Percentiles rank a stretch among this genome's conserved stretches.
Evolutionary conservation across 2,329 filamentous ascomycete genomes (phyloP).

Genomic region (Corynespora cassiicola): DNA sequence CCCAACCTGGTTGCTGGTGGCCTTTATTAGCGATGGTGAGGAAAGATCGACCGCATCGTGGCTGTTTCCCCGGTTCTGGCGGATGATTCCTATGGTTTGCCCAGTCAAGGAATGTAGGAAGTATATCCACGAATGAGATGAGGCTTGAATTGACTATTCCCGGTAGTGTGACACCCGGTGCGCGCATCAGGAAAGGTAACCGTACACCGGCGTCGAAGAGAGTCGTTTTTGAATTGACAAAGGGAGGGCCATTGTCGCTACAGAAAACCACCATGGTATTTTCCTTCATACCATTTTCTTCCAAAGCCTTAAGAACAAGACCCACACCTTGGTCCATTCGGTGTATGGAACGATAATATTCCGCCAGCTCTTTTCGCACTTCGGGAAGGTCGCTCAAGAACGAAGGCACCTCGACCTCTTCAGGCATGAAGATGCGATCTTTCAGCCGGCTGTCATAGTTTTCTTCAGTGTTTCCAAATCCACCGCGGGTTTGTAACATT

Average conservation of each 20-base stretch:
- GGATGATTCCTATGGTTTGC: too few relatives aligned
- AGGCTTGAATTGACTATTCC: slow-evolving; percentile 51
- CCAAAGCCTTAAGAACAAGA: slow-evolving; percentile 45
- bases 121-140: slow-evolving; percentile 55
- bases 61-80: too few relatives aligned
- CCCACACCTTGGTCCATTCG: slow-evolving; percentile 53
- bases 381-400: slow-evolving; percentile 52
- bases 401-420: slow-evolving; percentile 49
- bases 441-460: slow-evolving; percentile 20
- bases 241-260: slow-evolving; percentile 58
- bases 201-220: slow-evolving; percentile 57
- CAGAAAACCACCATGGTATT: slow-evolving; percentile 55
- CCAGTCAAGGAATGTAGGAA: slow-evolving; percentile 51
- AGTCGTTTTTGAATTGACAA: slow-evolving; percentile 60
- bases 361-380: slow-evolving; percentile 50
- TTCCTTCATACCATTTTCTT: slow-evolving; percentile 36
- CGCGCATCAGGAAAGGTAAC: slow-evolving; percentile 52
- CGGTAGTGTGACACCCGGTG: slow-evolving; percentile 33
- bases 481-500: slow-evolving; percentile 43
- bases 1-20: too few relatives aligned
- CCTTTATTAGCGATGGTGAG: too few relatives aligned
- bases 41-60: too few relatives aligned
- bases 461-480: slow-evolving; percentile 53
- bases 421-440: slow-evolving; percentile 26
- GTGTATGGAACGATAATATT: slow-evolving; percentile 49